Evolutionary conservation across 1,284 basidiomycete species (phyloP).

Genomic region (Cryptococcus neoformans): DNA sequence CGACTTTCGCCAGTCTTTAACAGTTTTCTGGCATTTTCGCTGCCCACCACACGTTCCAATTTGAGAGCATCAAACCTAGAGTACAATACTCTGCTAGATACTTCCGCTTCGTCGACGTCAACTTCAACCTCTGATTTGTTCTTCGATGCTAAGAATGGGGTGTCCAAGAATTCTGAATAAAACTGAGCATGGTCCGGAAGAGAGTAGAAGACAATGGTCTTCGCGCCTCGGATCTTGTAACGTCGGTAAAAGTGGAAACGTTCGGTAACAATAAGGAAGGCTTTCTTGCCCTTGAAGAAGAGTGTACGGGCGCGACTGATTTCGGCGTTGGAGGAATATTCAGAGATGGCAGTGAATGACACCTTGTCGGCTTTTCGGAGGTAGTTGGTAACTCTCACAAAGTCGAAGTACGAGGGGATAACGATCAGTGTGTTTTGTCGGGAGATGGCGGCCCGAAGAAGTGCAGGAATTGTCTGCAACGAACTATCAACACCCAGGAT

Average conservation of each 20-base stretch:
- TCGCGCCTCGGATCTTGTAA: constrained; percentile 86
- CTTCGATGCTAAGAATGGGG: constrained; percentile 68
- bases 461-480: constrained; percentile 65
- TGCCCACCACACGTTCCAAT: constrained; percentile 73
- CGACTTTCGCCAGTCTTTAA: constrained; percentile 43
- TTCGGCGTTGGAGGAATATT: constrained; percentile 90
- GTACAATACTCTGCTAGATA: constrained; percentile 73
- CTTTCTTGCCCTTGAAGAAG: constrained; percentile 85
- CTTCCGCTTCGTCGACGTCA: constrained; percentile 63
- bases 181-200: constrained; percentile 87
- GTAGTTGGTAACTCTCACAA: constrained; percentile 83
- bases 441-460: constrained; percentile 88
- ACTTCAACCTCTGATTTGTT: constrained; percentile 22
- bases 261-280: constrained; percentile 88
- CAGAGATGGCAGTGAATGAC: constrained; percentile 78
- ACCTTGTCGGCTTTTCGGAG: constrained; percentile 70
- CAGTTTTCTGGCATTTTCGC: constrained; percentile 48
- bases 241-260: constrained; percentile 96
- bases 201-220: constrained; percentile 88
- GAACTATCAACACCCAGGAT: not conserved
- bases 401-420: constrained; percentile 95
- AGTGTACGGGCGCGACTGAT: constrained; percentile 88
- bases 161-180: constrained; percentile 85
- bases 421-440: constrained; percentile 84
- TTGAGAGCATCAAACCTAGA: constrained; percentile 84